Base-by-base conservation (phyloP, 805 yeast species). In the Ogataea philodendri region DNA sequence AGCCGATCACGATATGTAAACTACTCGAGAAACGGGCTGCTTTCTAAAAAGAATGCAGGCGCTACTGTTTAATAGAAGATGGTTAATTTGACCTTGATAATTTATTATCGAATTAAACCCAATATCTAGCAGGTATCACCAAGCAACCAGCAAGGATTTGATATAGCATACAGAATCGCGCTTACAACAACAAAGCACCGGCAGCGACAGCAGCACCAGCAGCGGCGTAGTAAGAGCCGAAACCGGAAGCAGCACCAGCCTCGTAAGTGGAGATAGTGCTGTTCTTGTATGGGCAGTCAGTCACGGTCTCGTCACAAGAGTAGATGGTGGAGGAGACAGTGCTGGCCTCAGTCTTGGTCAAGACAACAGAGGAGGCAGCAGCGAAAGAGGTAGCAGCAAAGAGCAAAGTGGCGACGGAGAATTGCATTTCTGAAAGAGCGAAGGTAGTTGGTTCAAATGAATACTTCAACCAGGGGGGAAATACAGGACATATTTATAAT, bases 201-300 rank as follows among this genome's bases (percentile, higher is more conserved):
- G 62, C 62, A 43, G 60, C 61, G 22, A 55, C 41, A 32, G 59
- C 57, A 39, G 54, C 59, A 32, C 55, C 59, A 53, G 58, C 59
- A 17, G 59, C 59, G 37, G 57, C 59, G 46, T 49, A 51, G 48
- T 44, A 46, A 26, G 49, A 47, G 35, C 45, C 51, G 49, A 38
- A 39, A 24, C 47, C 48, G 25, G 33, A 30, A 42, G 57, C 52
- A 47, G 60, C 67, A 41, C 56, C 64, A 53, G 54, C 65, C 41
- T 54, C 55, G 52, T 48, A 59, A 40, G 59, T 54, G 22, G 66
- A 43, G 48, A 61, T 29, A 45, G 41, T 38, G 37, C 22, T 39
- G 40, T 50, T 49, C 26, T 51, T 42, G 54, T 44, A 44, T 54
- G 76, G 76, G 63, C 78, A 73, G 51, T 44, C 55, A 30, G 63